phyloP scores from a whole-genome alignment of 495 filamentous ascomycete genomes.

The Podospora pseudoanserina region DNA sequence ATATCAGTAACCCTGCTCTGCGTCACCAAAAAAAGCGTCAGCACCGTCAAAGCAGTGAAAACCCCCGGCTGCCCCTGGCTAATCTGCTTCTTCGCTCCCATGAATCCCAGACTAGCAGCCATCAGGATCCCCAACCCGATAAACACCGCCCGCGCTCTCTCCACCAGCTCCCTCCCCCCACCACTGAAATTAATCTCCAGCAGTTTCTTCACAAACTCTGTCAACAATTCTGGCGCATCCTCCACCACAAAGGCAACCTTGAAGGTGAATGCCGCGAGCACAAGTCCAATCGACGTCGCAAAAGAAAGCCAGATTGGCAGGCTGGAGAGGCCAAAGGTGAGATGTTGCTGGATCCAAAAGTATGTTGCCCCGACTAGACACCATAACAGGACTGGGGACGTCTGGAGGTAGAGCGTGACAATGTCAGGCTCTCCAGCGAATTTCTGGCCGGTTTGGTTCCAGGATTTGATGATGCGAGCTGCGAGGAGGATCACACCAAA shows the following conservation, averaged over 20 bases:
- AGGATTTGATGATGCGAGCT: slow-evolving; percentile 65
- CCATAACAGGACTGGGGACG: slow-evolving; percentile 67
- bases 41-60: slow-evolving; percentile 58
- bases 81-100: slow-evolving; percentile 18
- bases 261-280: slow-evolving; percentile 66
- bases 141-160: slow-evolving; percentile 51
- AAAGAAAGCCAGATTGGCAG: slow-evolving; percentile 30
- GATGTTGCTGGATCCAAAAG: slow-evolving; percentile 35
- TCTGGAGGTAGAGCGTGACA: slow-evolving; percentile 60
- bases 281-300: slow-evolving; percentile 34
- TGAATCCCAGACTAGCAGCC: slow-evolving; percentile 33
- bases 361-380: slow-evolving; percentile 68
- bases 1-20: slow-evolving; percentile 80
- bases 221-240: slow-evolving; percentile 81
- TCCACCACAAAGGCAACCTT: slow-evolving; percentile 76
- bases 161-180: slow-evolving; percentile 27
- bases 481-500: slow-evolving; percentile 37
- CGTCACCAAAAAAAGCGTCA: slow-evolving; percentile 77
- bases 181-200: slow-evolving; percentile 39
- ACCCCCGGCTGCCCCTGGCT: slow-evolving; percentile 32
- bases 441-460: slow-evolving; percentile 98
- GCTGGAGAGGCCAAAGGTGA: slow-evolving; percentile 35
- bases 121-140: slow-evolving; percentile 47
- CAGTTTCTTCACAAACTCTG: slow-evolving; percentile 45
- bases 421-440: slow-evolving; percentile 85